Evolutionary conservation across 306 rosid genomes (phyloP).

Genomic region (Delonix regia): DNA sequence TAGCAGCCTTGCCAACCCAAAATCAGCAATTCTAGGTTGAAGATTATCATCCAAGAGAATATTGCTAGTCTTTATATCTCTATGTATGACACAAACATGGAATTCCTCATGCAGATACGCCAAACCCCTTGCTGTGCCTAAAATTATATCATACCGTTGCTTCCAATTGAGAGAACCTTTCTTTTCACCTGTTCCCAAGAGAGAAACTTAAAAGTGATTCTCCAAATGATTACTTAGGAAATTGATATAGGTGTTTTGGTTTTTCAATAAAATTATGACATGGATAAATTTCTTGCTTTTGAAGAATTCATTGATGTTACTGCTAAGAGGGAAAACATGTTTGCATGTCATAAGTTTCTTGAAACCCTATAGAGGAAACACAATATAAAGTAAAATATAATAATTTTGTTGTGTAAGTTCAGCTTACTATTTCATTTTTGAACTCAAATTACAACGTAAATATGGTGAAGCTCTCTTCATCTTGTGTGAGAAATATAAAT

Average conservation of each 20-base stretch:
- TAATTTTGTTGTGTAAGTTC: too few relatives aligned
- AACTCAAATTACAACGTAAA: not conserved
- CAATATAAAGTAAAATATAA: too few relatives aligned
- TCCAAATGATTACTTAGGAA: not conserved
- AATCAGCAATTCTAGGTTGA: constrained; percentile 68
- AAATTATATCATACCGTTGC: constrained; percentile 54
- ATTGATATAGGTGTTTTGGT: not conserved
- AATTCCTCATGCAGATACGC: constrained; percentile 77
- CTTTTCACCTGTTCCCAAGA: constrained; percentile 14
- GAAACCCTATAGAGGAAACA: too few relatives aligned
- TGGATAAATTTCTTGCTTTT: too few relatives aligned
- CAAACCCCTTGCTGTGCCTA: constrained; percentile 62
- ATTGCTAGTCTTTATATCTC: constrained; percentile 71
- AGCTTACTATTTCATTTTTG: too few relatives aligned
- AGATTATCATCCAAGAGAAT: constrained; percentile 66
- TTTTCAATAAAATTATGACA: too few relatives aligned
- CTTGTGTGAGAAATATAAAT: not conserved
- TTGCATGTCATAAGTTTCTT: too few relatives aligned
- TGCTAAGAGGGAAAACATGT: too few relatives aligned
- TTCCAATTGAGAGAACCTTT: constrained; percentile 63
- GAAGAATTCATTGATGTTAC: too few relatives aligned
- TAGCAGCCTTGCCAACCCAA: constrained; percentile 68
- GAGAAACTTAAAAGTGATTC: not conserved
- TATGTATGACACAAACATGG: constrained; percentile 67
- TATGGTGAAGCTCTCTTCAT: not conserved